phyloP scores from a whole-genome alignment of 225 moss, liverwort and hornwort genomes.

The Polytrichum formosum region DNA sequence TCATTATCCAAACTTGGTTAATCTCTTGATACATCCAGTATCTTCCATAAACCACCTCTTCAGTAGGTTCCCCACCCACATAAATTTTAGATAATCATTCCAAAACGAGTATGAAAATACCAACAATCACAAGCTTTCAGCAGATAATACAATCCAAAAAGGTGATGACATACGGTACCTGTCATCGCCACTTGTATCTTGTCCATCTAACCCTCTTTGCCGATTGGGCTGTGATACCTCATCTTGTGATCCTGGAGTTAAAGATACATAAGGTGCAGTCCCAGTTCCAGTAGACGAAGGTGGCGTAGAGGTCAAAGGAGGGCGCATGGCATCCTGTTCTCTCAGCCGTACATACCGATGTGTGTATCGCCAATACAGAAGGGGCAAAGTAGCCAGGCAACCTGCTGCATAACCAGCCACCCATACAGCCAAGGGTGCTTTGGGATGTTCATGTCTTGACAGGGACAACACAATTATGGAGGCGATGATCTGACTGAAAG shows the following conservation, averaged over 20 bases:
- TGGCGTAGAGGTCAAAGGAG: slow-evolving; percentile 16
- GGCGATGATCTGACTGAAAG: slow-evolving; percentile 49
- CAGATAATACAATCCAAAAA: too few species aligned
- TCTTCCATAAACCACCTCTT: too few species aligned
- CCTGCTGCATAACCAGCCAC: slow-evolving; percentile 58
- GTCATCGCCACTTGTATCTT: slow-evolving; percentile 19
- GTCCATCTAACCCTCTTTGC: slow-evolving; percentile 27
- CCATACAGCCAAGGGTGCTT: slow-evolving; percentile 43
- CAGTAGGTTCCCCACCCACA: too few species aligned
- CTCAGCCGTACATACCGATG: slow-evolving; percentile 36
- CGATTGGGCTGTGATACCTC: slow-evolving; percentile 22
- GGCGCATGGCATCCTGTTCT: slow-evolving; percentile 37
- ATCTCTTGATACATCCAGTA: too few species aligned
- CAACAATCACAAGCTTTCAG: too few species aligned
- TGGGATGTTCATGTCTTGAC: slow-evolving; percentile 48
- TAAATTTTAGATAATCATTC: too few species aligned
- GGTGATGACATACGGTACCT: slow-evolving; percentile 18
- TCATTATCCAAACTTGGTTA: too few species aligned
- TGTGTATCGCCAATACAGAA: slow-evolving; percentile 59
- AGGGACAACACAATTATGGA: slow-evolving; percentile 48
- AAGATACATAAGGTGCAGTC: slow-evolving; percentile 24
- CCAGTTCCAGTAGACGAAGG: slow-evolving; percentile 25
- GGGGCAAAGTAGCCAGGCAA: slow-evolving; percentile 48
- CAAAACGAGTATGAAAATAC: too few species aligned
- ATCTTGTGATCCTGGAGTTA: slow-evolving; percentile 26